phyloP scores from a whole-genome alignment of 768 basidiomycete genomes.

The Dioszegia aurantiaca region DNA sequence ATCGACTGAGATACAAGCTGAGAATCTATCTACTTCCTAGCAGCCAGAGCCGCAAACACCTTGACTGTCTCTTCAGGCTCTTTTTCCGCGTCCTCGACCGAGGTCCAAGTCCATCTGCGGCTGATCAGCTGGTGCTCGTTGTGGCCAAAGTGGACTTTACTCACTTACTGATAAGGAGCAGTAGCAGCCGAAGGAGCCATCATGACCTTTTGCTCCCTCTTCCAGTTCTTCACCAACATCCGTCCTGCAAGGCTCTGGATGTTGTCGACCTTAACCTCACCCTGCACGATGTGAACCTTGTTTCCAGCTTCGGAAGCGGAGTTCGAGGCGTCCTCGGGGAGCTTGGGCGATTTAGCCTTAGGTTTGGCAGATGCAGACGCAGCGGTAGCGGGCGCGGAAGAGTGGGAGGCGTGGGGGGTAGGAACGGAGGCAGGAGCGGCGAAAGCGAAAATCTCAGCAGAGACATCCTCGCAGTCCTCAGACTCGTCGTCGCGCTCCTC shows the following conservation, averaged over 20 bases:
- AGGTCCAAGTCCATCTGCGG: slow-evolving; percentile 14
- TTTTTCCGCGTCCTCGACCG: slow-evolving; percentile 11
- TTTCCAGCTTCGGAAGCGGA: background rate
- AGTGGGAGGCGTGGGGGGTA: background rate
- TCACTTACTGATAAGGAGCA: slow-evolving; percentile 27
- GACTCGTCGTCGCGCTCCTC: background rate
- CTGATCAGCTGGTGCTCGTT: background rate
- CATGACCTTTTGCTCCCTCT: slow-evolving; percentile 10
- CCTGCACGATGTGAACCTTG: slow-evolving; percentile 2
- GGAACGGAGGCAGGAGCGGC: background rate
- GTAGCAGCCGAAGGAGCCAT: slow-evolving; percentile 13
- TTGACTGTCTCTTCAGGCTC: slow-evolving; percentile 15
- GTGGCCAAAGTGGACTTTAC: slow-evolving; percentile 1
- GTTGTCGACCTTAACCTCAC: slow-evolving; percentile 6
- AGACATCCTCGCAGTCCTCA: background rate
- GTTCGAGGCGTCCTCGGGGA: slow-evolving; percentile 8
- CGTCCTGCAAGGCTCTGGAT: slow-evolving; percentile 6
- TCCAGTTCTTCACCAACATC: slow-evolving; percentile 1
- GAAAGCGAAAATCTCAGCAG: slow-evolving; percentile 4
- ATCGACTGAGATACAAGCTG: too few species aligned
- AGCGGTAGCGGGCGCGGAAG: background rate
- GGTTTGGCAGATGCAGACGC: background rate
- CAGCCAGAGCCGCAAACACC: slow-evolving; percentile 8
- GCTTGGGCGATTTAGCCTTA: slow-evolving; percentile 10
- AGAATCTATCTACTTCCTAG: background rate